phyloP scores from a whole-genome alignment of 139 green algal genomes.

The Chlamydomonas sphaeroides region DNA sequence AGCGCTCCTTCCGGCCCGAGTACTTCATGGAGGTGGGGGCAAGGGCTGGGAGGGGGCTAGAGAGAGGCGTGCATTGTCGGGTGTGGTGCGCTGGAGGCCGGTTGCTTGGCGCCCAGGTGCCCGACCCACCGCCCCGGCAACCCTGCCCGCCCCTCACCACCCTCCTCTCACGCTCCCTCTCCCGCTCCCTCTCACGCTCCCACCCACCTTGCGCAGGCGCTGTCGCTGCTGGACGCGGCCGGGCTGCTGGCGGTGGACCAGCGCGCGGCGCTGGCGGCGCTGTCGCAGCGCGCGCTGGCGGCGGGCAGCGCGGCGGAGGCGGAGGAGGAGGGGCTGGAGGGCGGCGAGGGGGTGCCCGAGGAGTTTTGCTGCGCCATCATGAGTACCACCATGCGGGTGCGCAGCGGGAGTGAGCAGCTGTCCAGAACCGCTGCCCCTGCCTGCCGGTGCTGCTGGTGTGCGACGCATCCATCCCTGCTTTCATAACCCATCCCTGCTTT shows the following conservation, averaged over 20 bases:
- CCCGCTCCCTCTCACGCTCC: not conserved
- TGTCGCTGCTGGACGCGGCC: conserved; percentile 5
- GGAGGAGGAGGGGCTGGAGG: conserved; percentile 75
- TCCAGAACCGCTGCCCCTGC: no score
- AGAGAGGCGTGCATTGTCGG: no score
- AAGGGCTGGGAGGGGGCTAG: no score
- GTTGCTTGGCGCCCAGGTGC: no score
- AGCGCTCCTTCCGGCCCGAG: conserved; percentile 78
- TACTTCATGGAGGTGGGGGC: conserved; percentile 68
- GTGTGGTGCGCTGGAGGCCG: no score
- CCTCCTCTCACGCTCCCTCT: not conserved
- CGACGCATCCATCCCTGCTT: no score
- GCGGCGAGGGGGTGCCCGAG: conserved; percentile 84
- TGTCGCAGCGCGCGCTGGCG: conserved; percentile 65
- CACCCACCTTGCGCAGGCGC: no score
- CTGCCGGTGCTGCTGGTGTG: no score
- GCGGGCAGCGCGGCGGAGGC: conserved; percentile 52
- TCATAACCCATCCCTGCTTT: no score
- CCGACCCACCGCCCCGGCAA: no score
- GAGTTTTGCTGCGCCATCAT: conserved; percentile 95
- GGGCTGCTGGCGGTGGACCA: conserved; percentile 19
- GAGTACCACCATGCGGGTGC: conserved; percentile 84
- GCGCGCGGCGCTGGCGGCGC: conserved; percentile 57
- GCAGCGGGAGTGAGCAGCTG: no score
- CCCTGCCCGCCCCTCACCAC: not conserved